Evolutionary conservation across 2,329 filamentous ascomycete species (phyloP).

Genomic region (Colletotrichum sublineola): DNA sequence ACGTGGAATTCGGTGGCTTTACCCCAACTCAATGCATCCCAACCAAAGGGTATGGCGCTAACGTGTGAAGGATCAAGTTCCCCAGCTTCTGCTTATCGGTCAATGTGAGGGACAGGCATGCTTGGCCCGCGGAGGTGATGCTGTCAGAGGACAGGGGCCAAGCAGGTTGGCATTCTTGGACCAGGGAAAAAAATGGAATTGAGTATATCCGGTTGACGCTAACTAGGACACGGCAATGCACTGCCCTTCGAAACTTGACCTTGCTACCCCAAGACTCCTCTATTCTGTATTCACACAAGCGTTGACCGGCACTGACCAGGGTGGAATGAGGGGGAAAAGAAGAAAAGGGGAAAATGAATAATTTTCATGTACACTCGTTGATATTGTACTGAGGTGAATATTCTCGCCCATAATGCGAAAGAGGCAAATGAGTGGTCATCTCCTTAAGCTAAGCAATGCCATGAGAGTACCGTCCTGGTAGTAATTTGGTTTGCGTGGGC

Average conservation of each 20-base stretch:
- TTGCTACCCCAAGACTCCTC: neutral
- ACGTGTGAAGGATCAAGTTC: constrained; percentile 15
- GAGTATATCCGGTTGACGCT: constrained; percentile 32
- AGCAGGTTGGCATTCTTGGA: neutral
- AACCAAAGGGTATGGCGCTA: constrained; percentile 6
- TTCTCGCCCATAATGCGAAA: neutral
- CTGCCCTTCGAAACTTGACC: neutral
- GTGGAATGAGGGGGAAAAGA: too few relatives aligned
- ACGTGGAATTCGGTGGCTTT: constrained; percentile 21
- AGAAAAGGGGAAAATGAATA: neutral
- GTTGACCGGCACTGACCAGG: neutral
- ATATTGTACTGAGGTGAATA: neutral
- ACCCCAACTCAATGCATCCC: constrained; percentile 26
- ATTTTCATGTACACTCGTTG: neutral
- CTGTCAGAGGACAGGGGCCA: constrained; percentile 16
- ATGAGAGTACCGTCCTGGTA: neutral
- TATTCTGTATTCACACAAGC: too few relatives aligned
- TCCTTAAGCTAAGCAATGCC: neutral
- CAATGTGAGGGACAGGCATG: neutral
- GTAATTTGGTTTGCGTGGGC: neutral
- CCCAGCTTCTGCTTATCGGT: constrained; percentile 26
- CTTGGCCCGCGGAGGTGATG: constrained; percentile 18
- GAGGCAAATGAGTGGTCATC: neutral
- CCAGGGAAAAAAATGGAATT: constrained; percentile 16
- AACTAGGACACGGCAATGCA: neutral